Evolutionary conservation across 257 asterid genomes (phyloP), one percentile per base, ranked within the genome.

Genomic region (Hygrophila difformis): DNA sequence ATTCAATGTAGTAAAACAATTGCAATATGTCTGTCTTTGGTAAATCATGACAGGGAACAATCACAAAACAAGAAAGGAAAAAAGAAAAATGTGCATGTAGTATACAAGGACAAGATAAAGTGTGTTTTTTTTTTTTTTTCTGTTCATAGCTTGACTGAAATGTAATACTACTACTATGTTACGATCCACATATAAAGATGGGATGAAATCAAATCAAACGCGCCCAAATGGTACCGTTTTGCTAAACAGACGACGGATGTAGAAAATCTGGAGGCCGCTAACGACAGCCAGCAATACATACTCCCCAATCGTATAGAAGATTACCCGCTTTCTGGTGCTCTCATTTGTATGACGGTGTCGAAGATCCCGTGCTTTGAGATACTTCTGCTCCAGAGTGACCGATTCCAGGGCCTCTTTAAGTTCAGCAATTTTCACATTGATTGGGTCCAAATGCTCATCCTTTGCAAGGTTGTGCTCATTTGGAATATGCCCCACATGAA

Each of bases 401-500:
- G 86, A 66, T 42, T 71, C 80, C 71, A 88, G 56, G 28, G 93
- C 77, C 81, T 88, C 97, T 69, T 82, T 71, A 42, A 88, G 76
- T 61, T 78, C 84, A 57, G 95, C 89, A 61, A 84, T 84, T 67
- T 79, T 84, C 44, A 82, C 93, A 62, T 88, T 76, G 12, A 84
- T 49, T 9, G 97, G 94, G 69, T 88, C 95, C 69, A 88, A 75
- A 65, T 88, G 83, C 37, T 75, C 82, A 70, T 70, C 87, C 57
- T 81, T 84, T 22, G 87, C 96, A 11, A 88, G 81, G 75, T 84
- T 72, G 22, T 81, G 84, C 39, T 79, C 64, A 16, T 44, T 61
- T 28, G 97, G 96, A 39, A 88, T 79, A 63, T 81, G 96, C 49
- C 97, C 97, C 1, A 70, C 67, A 22, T 84, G 97, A 36, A 88